These are phyloP conservation scores for Emmonsiellopsis sp. DNA, from an alignment of 2,329 filamentous ascomycete species.

Conservation along the genomic window DNA sequence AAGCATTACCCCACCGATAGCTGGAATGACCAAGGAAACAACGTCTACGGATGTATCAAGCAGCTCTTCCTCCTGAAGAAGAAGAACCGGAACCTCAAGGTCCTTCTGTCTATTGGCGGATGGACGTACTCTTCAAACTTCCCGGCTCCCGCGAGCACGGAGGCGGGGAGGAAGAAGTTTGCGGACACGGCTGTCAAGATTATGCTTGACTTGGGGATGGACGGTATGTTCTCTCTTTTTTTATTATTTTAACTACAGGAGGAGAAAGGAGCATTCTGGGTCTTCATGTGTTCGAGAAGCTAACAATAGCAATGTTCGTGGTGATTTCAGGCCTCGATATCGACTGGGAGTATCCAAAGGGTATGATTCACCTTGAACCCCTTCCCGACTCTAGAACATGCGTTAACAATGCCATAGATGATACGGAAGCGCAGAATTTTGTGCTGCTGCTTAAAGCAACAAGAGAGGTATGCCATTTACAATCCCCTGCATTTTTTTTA, in stretches of 20 bases:
- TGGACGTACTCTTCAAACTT: conserved; percentile 78
- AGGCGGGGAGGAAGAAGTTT: conserved; percentile 54
- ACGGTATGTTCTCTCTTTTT: conserved; percentile 24
- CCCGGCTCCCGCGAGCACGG: conserved; percentile 55
- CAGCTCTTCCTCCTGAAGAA: conserved; percentile 70
- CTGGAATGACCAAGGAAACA: conserved; percentile 58
- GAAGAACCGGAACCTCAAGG: conserved; percentile 64
- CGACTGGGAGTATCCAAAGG: conserved; percentile 41
- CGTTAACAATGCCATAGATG: conserved; percentile 20
- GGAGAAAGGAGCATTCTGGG: background rate
- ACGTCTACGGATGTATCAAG: conserved; percentile 69
- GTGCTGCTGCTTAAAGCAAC: conserved; percentile 36
- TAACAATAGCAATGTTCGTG: background rate
- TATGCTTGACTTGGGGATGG: conserved; percentile 70
- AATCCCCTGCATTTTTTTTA: background rate
- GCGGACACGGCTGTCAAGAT: conserved; percentile 64
- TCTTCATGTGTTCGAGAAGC: background rate
- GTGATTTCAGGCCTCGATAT: conserved; percentile 31
- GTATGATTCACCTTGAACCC: conserved; percentile 13
- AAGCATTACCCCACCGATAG: conserved; percentile 63
- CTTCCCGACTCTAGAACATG: background rate
- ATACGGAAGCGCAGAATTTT: conserved; percentile 34
- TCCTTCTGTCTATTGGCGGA: conserved; percentile 73
- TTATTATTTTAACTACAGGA: background rate
- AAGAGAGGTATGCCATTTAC: conserved; percentile 24